Evolutionary conservation across 768 basidiomycete species (phyloP), one percentile per base, ranked within the genome.

Genomic region (Mycena alexandri): DNA sequence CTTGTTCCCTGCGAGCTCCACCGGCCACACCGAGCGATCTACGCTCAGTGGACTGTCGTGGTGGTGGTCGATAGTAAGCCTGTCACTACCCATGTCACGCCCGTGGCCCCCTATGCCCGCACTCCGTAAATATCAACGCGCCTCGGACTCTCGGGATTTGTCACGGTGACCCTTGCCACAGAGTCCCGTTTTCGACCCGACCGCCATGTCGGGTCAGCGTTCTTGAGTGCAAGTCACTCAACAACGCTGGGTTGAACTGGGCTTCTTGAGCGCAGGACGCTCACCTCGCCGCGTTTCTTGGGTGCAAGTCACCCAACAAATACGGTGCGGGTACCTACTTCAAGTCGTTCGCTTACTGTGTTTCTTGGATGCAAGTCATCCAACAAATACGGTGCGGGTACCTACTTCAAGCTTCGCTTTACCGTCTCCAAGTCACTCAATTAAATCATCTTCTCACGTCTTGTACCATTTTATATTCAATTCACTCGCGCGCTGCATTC

Each of bases 311-410:
- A 24, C 11, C 25, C 47, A 22, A 24, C 21, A 48, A 24, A 48
- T 24, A n/a, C n/a, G n/a, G n/a, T n/a, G 46, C 29, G 29, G 3
- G 29, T 29, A 29, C 46, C 46, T 22, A 22, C 21, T n/a, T 47
- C 21, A 29, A 29, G 29, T 29, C 6, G 29, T 29, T 29, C 29
- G 29, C 29, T 29, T 29, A 29, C 29, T 6, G 8, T 16, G 53
- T 55, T 55, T 55, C 53, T 55, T 42, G 53, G 14, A 38, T 41
- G 53, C 53, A 55, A 22, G 53, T 41, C 53, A 21, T 38, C 24
- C 38, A 42, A 55, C 53, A 41, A 41, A 55, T 24, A 29, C 6
- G 29, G 29, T 6, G 29, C 29, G 3, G 29, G 29, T 29, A 29
- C 29, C 29, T 29, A 29, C 29, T 6, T 29, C 29, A 17, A 29